Conservation (phyloP, 192 early-diverging fungal genomes). For the Entomortierella chlamydospora region DNA sequence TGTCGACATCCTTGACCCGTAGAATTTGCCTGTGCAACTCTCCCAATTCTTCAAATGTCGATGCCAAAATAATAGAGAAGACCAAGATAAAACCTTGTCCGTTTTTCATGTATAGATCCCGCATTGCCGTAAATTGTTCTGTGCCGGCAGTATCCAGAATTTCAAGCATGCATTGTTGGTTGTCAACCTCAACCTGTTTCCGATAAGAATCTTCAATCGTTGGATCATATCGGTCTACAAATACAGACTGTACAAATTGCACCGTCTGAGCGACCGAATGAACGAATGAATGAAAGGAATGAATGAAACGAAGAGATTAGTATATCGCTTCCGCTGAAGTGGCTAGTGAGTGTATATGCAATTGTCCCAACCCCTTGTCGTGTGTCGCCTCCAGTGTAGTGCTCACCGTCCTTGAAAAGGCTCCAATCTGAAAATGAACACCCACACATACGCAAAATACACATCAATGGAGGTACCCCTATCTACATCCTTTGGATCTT, state of each 20-base stretch:
- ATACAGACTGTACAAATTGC: conserved; percentile 92
- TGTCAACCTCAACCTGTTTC: conserved; percentile 88
- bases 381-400: no score
- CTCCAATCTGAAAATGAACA: no score
- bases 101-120: conserved; percentile 91
- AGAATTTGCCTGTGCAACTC: conserved; percentile 79
- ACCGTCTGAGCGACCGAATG: conserved; percentile 69
- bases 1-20: conserved; percentile 83
- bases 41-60: conserved; percentile 83
- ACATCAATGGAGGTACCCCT: not conserved
- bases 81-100: conserved; percentile 92
- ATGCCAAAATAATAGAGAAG: conserved; percentile 79
- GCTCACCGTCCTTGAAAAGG: not conserved
- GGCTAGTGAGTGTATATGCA: no score
- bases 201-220: conserved; percentile 94
- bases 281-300: not conserved
- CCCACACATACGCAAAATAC: no score
- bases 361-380: not conserved
- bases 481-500: not conserved
- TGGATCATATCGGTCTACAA: conserved; percentile 94
- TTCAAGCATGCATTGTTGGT: conserved; percentile 84
- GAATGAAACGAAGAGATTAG: not conserved
- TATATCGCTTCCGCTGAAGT: no score
- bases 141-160: conserved; percentile 92
- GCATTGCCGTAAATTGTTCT: conserved; percentile 73